These are phyloP conservation scores for Cenococcum geophilum DNA, from an alignment of 495 filamentous ascomycete species.

Conservation along the genomic window DNA sequence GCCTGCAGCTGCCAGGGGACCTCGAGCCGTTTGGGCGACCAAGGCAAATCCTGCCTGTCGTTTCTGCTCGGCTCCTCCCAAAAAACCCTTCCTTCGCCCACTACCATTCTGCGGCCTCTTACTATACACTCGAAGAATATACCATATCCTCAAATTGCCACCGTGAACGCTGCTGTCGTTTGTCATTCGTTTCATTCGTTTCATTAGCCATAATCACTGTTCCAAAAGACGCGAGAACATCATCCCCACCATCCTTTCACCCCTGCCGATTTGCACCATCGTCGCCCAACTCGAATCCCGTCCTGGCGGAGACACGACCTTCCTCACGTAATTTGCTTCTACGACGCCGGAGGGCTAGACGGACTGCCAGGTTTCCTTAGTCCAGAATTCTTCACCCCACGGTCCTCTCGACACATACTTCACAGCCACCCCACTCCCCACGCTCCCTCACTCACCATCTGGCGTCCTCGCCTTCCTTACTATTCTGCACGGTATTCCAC, in stretches of 20 bases:
- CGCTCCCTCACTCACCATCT: background rate
- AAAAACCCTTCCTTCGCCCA: slow-evolving; percentile 3
- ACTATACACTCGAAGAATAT: background rate
- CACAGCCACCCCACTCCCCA: no score
- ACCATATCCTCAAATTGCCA: background rate
- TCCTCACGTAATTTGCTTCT: background rate
- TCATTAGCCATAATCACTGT: background rate
- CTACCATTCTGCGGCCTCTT: background rate
- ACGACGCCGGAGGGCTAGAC: background rate
- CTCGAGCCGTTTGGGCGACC: slow-evolving; percentile 1
- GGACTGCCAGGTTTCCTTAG: background rate
- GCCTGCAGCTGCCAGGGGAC: background rate
- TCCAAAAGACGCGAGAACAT: background rate
- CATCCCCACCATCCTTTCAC: background rate
- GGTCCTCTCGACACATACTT: no score
- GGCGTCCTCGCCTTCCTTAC: background rate
- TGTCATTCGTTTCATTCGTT: slow-evolving; percentile 7
- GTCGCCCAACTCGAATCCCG: background rate
- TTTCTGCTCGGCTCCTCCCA: background rate
- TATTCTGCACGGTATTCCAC: no score
- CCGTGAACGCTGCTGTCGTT: background rate
- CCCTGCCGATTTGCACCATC: background rate
- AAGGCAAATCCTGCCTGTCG: background rate
- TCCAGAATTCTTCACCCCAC: background rate
- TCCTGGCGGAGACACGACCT: background rate